Percentiles rank a stretch among this genome's conserved stretches.
Evolutionary conservation across 2,329 filamentous ascomycete genomes (phyloP).

Genomic region (Thielaviopsis euricoi): DNA sequence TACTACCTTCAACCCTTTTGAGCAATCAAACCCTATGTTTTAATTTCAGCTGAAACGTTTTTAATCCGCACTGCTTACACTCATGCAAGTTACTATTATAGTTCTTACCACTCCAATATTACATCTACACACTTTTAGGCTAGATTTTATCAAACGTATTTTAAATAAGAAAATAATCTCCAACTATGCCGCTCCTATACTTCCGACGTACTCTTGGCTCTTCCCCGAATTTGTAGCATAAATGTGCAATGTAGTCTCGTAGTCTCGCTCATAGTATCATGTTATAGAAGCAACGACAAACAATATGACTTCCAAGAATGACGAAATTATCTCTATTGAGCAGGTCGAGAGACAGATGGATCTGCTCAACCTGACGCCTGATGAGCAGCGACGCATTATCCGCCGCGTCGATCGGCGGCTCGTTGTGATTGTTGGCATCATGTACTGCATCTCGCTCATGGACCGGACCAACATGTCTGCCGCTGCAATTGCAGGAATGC

Average conservation of each 20-base stretch:
- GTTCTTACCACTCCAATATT: too few species aligned
- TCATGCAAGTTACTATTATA: too few species aligned
- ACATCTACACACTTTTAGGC: too few species aligned
- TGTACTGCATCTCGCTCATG: conserved; percentile 65
- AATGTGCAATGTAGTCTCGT: neutral
- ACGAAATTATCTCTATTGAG: conserved; percentile 14
- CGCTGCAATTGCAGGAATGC: conserved; percentile 54
- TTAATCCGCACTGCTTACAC: too few species aligned
- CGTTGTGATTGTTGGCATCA: conserved; percentile 41
- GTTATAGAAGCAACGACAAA: neutral
- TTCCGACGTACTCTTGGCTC: neutral
- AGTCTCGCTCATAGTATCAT: neutral
- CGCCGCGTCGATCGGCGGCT: conserved; percentile 51
- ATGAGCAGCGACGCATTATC: conserved; percentile 52
- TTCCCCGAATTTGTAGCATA: neutral
- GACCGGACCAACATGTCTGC: conserved; percentile 63
- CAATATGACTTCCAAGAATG: neutral
- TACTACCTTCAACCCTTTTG: too few species aligned
- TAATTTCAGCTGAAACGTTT: too few species aligned
- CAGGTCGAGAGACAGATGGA: conserved; percentile 1
- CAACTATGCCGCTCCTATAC: neutral
- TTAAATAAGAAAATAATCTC: too few species aligned
- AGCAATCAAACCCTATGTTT: too few species aligned
- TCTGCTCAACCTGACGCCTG: conserved; percentile 34
- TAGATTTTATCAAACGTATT: too few species aligned